These are phyloP conservation scores for Neonectria coccinea DNA, from an alignment of 2,329 filamentous ascomycete genomes.

Conservation along the genomic window DNA sequence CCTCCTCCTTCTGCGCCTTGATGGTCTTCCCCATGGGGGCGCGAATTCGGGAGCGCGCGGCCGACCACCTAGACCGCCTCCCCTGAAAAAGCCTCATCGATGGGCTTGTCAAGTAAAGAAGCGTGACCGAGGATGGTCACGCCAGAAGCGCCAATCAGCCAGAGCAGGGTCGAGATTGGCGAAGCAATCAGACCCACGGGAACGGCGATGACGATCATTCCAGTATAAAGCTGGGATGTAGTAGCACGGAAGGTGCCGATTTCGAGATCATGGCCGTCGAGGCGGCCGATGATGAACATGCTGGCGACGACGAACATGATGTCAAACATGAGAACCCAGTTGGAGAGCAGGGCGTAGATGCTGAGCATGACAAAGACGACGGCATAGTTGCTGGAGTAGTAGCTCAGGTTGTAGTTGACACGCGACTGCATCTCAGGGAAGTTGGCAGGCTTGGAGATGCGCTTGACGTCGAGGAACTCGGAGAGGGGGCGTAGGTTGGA, in stretches of 20 bases:
- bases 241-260: constrained; percentile 85
- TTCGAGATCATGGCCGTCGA: constrained; percentile 89
- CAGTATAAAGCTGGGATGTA: constrained; percentile 93
- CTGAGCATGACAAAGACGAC: constrained; percentile 93
- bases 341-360: constrained; percentile 94
- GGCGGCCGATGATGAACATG: constrained; percentile 91
- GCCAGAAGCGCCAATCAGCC: constrained; percentile 95
- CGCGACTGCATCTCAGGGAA: constrained; percentile 91
- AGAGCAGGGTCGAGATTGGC: constrained; percentile 86
- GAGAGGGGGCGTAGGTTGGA: constrained; percentile 90
- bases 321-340: constrained; percentile 87
- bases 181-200: constrained; percentile 88
- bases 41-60: constrained; percentile 96
- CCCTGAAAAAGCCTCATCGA: constrained; percentile 99
- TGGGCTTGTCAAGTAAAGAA: constrained; percentile 95
- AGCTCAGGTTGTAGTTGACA: constrained; percentile 95
- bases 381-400: constrained; percentile 99
- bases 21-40: constrained; percentile 99
- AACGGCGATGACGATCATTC: constrained; percentile 83
- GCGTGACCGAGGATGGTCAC: constrained; percentile 96
- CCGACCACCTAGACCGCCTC: constrained; percentile 99
- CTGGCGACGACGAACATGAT: constrained; percentile 88
- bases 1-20: constrained; percentile 82
- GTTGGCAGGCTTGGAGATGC: constrained; percentile 91
- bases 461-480: constrained; percentile 97